These are phyloP conservation scores for Xylariaceae sp. DNA, from an alignment of 2,329 filamentous ascomycete genomes.

Conservation along the genomic window DNA sequence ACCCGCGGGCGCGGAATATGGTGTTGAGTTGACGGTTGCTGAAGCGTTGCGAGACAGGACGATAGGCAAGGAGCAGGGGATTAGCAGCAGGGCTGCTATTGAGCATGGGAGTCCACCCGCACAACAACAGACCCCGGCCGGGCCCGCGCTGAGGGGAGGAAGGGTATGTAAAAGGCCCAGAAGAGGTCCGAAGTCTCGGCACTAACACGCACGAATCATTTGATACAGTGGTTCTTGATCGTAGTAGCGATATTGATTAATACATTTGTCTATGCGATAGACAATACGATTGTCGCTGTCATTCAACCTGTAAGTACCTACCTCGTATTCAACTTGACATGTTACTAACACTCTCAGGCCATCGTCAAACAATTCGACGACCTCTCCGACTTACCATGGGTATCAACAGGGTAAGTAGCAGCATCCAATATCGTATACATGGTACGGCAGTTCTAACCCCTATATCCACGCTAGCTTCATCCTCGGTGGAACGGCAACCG, in stretches of 20 bases:
- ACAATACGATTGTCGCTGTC: constrained; percentile 43
- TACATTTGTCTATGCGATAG: constrained; percentile 35
- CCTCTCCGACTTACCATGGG: background rate
- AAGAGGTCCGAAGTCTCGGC: background rate
- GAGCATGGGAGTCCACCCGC: background rate
- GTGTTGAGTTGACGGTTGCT: background rate
- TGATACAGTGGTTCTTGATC: background rate
- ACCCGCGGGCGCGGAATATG: background rate
- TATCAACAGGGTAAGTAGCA: background rate
- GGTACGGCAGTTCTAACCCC: background rate
- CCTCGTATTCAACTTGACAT: background rate
- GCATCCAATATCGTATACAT: background rate
- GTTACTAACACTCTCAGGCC: background rate
- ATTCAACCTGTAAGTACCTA: constrained; percentile 33
- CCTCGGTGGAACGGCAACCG: background rate
- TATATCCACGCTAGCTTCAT: background rate
- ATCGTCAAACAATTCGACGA: background rate
- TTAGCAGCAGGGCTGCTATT: background rate
- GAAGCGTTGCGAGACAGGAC: background rate
- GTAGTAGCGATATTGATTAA: background rate
- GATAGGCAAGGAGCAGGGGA: background rate
- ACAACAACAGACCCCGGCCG: background rate
- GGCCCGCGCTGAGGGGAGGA: background rate
- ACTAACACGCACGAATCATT: background rate
- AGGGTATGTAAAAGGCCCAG: background rate